A percentile compares a stretch with the other conserved stretches of the same genome.
These are phyloP conservation scores for Suhomyces sp. DNA, from an alignment of 805 yeast genomes.

Conservation along the genomic window DNA sequence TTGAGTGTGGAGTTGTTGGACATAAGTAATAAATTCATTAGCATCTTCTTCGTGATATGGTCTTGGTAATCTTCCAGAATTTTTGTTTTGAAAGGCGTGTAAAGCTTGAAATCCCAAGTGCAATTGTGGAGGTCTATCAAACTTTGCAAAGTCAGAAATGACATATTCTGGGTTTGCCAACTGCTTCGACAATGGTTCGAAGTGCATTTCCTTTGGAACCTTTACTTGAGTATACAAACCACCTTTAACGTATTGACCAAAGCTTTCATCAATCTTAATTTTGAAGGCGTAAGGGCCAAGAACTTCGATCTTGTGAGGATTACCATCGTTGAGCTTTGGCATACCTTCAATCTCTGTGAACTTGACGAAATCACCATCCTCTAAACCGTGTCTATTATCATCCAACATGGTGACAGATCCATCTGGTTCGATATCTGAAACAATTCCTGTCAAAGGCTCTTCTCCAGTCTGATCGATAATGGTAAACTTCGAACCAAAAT, in stretches of 20 bases:
- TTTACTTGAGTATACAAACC: constrained; percentile 93
- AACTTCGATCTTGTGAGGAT: constrained; percentile 73
- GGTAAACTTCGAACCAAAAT: constrained; percentile 79
- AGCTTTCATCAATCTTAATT: constrained; percentile 53
- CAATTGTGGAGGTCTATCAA: constrained; percentile 86
- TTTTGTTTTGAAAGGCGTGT: constrained; percentile 63
- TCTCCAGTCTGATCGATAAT: constrained; percentile 89
- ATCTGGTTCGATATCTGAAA: constrained; percentile 80
- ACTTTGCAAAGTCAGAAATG: constrained; percentile 87
- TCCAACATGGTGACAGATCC: constrained; percentile 94
- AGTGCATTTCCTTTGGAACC: constrained; percentile 65
- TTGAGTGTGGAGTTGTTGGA: constrained; percentile 57
- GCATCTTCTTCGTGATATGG: constrained; percentile 79
- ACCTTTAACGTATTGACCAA: constrained; percentile 72
- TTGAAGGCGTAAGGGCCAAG: constrained; percentile 94
- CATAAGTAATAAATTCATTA: constrained; percentile 56
- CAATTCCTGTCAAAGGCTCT: constrained; percentile 83
- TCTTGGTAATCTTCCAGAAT: constrained; percentile 69
- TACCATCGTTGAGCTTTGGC: constrained; percentile 69
- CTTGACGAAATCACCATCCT: constrained; percentile 88
- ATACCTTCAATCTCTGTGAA: constrained; percentile 85
- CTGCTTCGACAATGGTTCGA: constrained; percentile 64
- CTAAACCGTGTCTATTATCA: constrained; percentile 88
- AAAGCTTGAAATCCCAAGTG: constrained; percentile 93
- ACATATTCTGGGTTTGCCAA: constrained; percentile 75